phyloP scores from a whole-genome alignment of 768 basidiomycete species.

The Paxillus ammoniavirescens region DNA sequence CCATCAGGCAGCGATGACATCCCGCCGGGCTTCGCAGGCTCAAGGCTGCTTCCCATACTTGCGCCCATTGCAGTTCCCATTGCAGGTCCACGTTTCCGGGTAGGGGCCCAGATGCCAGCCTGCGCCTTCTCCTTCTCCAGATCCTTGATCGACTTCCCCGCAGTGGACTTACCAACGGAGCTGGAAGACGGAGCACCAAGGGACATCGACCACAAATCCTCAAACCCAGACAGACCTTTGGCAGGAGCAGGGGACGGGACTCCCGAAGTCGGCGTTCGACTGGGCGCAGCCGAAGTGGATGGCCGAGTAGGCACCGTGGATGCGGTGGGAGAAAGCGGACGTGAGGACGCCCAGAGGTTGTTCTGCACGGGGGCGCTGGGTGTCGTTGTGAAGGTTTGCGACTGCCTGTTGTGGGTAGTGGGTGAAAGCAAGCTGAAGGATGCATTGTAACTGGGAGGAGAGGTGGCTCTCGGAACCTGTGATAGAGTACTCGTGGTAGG shows the following conservation, averaged over 20 bases:
- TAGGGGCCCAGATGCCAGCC: slow-evolving; percentile 71
- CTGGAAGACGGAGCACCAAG: slow-evolving; percentile 46
- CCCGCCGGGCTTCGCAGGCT: slow-evolving; percentile 18
- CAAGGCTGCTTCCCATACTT: slow-evolving; percentile 31
- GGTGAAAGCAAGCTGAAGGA: slow-evolving; percentile 26
- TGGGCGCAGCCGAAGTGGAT: slow-evolving; percentile 9
- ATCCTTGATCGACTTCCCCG: slow-evolving; percentile 81
- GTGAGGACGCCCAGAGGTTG: slow-evolving; percentile 21
- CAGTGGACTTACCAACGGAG: slow-evolving; percentile 34
- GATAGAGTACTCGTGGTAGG: slow-evolving; percentile 8
- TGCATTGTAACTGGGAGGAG: slow-evolving; percentile 27
- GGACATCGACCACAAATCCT: slow-evolving; percentile 86
- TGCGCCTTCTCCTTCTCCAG: slow-evolving; percentile 84
- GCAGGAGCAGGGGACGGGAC: slow-evolving; percentile 25
- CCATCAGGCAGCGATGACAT: slow-evolving; percentile 20
- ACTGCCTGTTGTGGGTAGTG: slow-evolving; percentile 20
- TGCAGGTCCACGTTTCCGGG: slow-evolving; percentile 23
- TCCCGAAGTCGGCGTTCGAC: slow-evolving; percentile 13
- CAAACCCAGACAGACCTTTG: slow-evolving; percentile 63
- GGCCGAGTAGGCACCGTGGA: slow-evolving; percentile 13
- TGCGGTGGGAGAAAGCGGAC: slow-evolving; percentile 26
- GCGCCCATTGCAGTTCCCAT: slow-evolving; percentile 3
- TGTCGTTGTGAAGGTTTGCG: slow-evolving; percentile 19
- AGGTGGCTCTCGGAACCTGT: slow-evolving; percentile 12
- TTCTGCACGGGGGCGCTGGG: slow-evolving; percentile 20